These are phyloP conservation scores for Colletotrichum chlorophyti DNA, from an alignment of 2,329 filamentous ascomycete genomes.

Conservation along the genomic window DNA sequence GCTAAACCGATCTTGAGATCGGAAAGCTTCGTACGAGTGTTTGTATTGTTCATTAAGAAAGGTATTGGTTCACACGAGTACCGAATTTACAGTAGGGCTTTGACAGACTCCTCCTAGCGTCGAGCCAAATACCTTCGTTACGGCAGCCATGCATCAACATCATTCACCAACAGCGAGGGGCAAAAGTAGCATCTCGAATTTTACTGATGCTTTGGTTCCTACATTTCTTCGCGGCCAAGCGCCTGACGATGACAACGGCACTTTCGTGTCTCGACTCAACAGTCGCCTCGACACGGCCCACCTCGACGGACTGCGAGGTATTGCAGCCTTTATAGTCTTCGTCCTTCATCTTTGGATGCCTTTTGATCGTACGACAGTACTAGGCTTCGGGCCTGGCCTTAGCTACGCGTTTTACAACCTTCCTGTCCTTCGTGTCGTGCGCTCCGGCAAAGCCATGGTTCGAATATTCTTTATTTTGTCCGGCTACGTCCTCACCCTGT, in stretches of 20 bases:
- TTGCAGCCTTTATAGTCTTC: constrained; percentile 58
- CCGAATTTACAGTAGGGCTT: too few relatives aligned
- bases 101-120: too few relatives aligned
- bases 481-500: constrained; percentile 64
- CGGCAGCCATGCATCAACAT: background rate
- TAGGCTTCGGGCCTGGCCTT: constrained; percentile 32
- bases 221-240: background rate
- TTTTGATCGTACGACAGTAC: background rate
- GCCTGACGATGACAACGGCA: background rate
- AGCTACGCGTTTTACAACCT: constrained; percentile 50
- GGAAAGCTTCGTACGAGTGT: too few relatives aligned
- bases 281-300: constrained; percentile 51
- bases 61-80: too few relatives aligned
- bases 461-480: constrained; percentile 68
- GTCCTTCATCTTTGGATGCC: background rate
- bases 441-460: constrained; percentile 61
- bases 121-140: too few relatives aligned
- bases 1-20: too few relatives aligned
- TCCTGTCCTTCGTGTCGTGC: constrained; percentile 59
- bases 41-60: too few relatives aligned
- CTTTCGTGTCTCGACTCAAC: background rate
- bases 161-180: background rate
- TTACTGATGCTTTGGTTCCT: background rate
- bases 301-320: constrained; percentile 62
- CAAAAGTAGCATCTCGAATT: background rate